Percentiles rank a stretch among this genome's conserved stretches.
phyloP scores from a whole-genome alignment of 441 rosid species.

The Pelargonium exstipulatum region DNA sequence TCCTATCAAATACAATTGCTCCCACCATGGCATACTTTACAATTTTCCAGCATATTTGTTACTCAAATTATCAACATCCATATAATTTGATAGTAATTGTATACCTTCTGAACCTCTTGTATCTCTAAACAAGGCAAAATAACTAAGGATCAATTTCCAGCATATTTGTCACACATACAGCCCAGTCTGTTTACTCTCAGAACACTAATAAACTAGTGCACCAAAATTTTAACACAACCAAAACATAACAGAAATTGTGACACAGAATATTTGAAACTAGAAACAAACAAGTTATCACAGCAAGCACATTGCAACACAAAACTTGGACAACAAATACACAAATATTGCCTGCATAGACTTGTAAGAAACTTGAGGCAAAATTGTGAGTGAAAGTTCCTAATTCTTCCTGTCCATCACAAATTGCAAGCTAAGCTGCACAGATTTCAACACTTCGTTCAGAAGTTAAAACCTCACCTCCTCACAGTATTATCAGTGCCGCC shows the following conservation, averaged over 20 bases:
- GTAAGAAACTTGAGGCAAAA: not conserved
- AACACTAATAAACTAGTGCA: no score
- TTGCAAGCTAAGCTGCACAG: not conserved
- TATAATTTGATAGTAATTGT: no score
- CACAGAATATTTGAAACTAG: not conserved
- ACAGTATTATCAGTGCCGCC: slow-evolving; percentile 70
- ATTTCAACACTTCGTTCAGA: not conserved
- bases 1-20: no score
- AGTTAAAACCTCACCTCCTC: slow-evolving; percentile 47
- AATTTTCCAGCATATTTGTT: no score
- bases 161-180: no score
- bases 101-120: no score
- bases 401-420: not conserved
- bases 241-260: no score
- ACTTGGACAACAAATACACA: not conserved
- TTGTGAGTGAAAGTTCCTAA: not conserved
- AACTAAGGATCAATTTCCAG: no score
- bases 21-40: no score
- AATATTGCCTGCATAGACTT: not conserved
- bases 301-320: not conserved
- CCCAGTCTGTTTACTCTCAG: no score
- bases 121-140: no score
- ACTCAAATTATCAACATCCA: no score
- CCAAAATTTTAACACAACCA: not conserved
- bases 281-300: not conserved